Percentiles rank a stretch among this genome's conserved stretches.
These are phyloP conservation scores for Thymus mandschuricus DNA, from an alignment of 257 asterid species.

Conservation along the genomic window DNA sequence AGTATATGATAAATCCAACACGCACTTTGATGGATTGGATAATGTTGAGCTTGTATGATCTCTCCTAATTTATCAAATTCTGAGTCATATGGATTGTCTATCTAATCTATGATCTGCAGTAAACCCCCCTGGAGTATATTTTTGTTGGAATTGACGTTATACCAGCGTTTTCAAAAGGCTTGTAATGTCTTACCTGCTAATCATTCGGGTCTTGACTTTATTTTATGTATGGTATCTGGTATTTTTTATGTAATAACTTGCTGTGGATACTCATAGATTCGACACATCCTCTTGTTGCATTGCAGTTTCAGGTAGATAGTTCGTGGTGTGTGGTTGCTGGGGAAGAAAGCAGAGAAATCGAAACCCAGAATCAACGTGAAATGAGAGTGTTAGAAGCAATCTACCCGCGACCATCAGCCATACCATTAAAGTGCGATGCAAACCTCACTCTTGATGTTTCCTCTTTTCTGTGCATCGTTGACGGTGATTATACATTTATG, in stretches of 20 bases:
- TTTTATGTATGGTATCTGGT: slow-evolving; percentile 7
- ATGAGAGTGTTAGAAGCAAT: slow-evolving; percentile 88
- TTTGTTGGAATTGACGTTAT: neutral
- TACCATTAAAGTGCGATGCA: slow-evolving; percentile 71
- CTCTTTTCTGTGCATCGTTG: slow-evolving; percentile 19
- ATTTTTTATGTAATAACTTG: neutral
- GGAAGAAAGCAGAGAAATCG: slow-evolving; percentile 80
- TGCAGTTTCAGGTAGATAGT: slow-evolving; percentile 59
- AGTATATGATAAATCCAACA: too few relatives aligned
- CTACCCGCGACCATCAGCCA: slow-evolving; percentile 89
- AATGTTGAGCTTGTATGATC: too few relatives aligned
- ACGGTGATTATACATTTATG: slow-evolving; percentile 2
- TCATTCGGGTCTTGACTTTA: neutral
- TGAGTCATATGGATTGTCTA: too few relatives aligned
- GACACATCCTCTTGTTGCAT: slow-evolving; percentile 31
- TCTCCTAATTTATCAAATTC: too few relatives aligned
- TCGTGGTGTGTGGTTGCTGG: slow-evolving; percentile 79
- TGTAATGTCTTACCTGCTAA: neutral
- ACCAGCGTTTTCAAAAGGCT: neutral
- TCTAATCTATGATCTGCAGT: too few relatives aligned
- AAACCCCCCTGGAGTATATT: neutral
- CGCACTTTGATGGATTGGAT: too few relatives aligned
- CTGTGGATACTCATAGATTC: slow-evolving; percentile 4
- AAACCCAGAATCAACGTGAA: slow-evolving; percentile 65
- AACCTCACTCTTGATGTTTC: slow-evolving; percentile 23